A percentile compares a stretch with the other conserved stretches of the same genome.
These are phyloP conservation scores for Endotrypanum monterogeii DNA, from an alignment of 208 protist genomes.

Conservation along the genomic window DNA sequence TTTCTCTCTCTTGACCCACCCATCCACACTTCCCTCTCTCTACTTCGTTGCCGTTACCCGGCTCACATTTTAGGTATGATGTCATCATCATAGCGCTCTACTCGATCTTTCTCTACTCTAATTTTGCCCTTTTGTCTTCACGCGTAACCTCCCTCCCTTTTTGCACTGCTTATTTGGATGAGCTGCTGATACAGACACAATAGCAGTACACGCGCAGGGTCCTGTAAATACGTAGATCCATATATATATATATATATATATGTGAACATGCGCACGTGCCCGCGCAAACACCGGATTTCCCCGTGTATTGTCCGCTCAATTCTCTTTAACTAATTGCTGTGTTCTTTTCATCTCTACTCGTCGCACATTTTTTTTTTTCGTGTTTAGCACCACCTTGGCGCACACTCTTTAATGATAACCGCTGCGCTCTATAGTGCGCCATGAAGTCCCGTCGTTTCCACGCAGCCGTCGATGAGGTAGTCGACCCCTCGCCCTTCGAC, in stretches of 20 bases:
- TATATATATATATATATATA: neutral
- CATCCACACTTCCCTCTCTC: neutral
- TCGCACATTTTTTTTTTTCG: neutral
- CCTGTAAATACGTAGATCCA: too few species aligned
- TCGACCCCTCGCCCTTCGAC: slow-evolving; percentile 61
- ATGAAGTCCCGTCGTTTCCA: slow-evolving; percentile 73
- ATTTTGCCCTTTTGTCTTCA: too few species aligned
- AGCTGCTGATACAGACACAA: too few species aligned
- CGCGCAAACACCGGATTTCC: neutral
- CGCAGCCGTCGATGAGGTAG: slow-evolving; percentile 26
- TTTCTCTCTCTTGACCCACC: neutral
- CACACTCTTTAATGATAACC: neutral
- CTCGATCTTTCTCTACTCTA: neutral
- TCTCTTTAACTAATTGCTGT: neutral
- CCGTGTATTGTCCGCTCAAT: neutral
- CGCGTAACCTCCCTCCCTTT: neutral
- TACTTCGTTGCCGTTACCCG: neutral
- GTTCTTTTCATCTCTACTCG: neutral
- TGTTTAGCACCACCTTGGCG: neutral
- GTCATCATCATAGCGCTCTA: neutral
- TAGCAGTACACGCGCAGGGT: too few species aligned
- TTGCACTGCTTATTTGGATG: too few species aligned
- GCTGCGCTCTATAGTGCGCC: neutral
- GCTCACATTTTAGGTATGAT: neutral
- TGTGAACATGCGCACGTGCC: neutral